Evolutionary conservation across 805 yeast species (phyloP).

Genomic region (Vanderwaltozyma tropicalis): DNA sequence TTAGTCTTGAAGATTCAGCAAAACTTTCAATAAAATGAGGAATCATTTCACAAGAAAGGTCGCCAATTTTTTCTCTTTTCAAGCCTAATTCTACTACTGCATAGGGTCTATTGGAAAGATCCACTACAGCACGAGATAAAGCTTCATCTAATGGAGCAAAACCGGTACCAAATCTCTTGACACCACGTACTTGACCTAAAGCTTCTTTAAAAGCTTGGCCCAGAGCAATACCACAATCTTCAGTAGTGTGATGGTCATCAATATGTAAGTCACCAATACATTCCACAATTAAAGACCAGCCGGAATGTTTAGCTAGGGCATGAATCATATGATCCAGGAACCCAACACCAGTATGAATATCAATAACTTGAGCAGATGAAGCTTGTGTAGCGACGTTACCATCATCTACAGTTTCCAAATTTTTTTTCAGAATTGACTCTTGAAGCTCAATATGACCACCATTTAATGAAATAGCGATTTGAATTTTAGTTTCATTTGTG

Average conservation of each 20-base stretch:
- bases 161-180: slow-evolving; percentile 84
- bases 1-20: slow-evolving; percentile 83
- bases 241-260: slow-evolving; percentile 95
- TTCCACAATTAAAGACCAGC: slow-evolving; percentile 85
- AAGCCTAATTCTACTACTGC: slow-evolving; percentile 85
- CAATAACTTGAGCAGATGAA: slow-evolving; percentile 61
- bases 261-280: slow-evolving; percentile 92
- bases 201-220: slow-evolving; percentile 88
- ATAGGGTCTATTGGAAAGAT: slow-evolving; percentile 83
- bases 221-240: slow-evolving; percentile 87
- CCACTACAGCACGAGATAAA: slow-evolving; percentile 89
- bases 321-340: slow-evolving; percentile 96
- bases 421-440: slow-evolving; percentile 40
- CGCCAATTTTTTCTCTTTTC: slow-evolving; percentile 88
- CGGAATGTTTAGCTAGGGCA: slow-evolving; percentile 92
- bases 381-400: slow-evolving; percentile 56
- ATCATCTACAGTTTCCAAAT: slow-evolving; percentile 22
- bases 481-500: slow-evolving; percentile 92
- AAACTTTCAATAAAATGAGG: slow-evolving; percentile 95
- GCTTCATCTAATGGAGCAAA: slow-evolving; percentile 98
- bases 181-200: slow-evolving; percentile 79
- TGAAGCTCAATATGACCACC: slow-evolving; percentile 71
- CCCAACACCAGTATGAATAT: slow-evolving; percentile 86
- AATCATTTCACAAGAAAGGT: slow-evolving; percentile 87
- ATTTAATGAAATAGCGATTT: slow-evolving; percentile 69